phyloP scores from a whole-genome alignment of 1,139 yeast genomes.

The Yamadazyma spencermartinsiae region DNA sequence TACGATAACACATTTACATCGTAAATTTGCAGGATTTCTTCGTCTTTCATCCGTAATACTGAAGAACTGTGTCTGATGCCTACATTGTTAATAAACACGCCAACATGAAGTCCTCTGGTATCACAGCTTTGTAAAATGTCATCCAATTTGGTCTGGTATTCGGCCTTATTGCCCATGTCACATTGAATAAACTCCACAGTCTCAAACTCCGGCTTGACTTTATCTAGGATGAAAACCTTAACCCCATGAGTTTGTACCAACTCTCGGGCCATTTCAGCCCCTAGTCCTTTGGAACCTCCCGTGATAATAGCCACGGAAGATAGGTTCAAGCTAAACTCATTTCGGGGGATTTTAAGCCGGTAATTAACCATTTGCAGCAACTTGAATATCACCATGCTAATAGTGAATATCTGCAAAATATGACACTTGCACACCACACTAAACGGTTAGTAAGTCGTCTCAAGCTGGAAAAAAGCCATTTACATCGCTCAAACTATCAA shows the following conservation, averaged over 20 bases:
- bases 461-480: too few species aligned
- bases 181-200: slow-evolving; percentile 38
- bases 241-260: slow-evolving; percentile 30
- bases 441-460: too few species aligned
- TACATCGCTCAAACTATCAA: too few species aligned
- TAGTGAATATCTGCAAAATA: too few species aligned
- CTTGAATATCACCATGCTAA: neutral
- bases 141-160: slow-evolving; percentile 23
- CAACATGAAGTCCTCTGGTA: slow-evolving; percentile 32
- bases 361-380: neutral
- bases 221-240: slow-evolving; percentile 50
- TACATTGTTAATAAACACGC: slow-evolving; percentile 71
- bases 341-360: neutral
- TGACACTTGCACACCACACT: too few species aligned
- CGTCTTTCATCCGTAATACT: slow-evolving; percentile 34
- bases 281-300: slow-evolving; percentile 68
- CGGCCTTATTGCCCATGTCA: slow-evolving; percentile 47
- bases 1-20: slow-evolving; percentile 61
- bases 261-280: slow-evolving; percentile 41
- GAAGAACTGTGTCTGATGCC: slow-evolving; percentile 59
- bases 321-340: neutral
- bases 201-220: slow-evolving; percentile 29
- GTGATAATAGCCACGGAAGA: slow-evolving; percentile 49
- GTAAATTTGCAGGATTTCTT: slow-evolving; percentile 38
- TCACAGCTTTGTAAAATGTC: slow-evolving; percentile 30